These are phyloP conservation scores for Sutorius eximius DNA, from an alignment of 1,284 basidiomycete species.

Conservation along the genomic window DNA sequence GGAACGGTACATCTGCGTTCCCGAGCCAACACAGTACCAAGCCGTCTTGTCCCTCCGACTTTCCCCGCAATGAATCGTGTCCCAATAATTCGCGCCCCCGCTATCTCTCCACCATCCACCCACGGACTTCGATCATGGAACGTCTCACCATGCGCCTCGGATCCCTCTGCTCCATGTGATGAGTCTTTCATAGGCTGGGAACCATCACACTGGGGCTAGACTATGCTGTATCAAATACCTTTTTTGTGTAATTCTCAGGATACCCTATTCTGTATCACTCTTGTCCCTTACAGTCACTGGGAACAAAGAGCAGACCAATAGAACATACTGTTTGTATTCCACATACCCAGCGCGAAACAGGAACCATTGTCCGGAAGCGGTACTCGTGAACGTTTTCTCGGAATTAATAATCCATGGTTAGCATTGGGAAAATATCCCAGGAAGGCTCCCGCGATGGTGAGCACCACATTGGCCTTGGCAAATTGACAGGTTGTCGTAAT, in stretches of 20 bases:
- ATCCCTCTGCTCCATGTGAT: constrained; percentile 35
- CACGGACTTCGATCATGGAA: constrained; percentile 36
- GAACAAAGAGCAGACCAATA: not conserved
- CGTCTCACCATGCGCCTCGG: constrained; percentile 21
- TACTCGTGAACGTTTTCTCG: not conserved
- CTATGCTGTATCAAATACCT: not conserved
- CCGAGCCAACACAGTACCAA: constrained; percentile 13
- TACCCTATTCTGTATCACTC: constrained; percentile 2
- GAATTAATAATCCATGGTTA: not conserved
- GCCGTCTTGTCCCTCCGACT: not conserved
- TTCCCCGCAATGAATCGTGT: constrained; percentile 14
- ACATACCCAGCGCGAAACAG: not conserved
- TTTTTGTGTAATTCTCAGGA: not conserved
- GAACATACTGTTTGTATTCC: constrained; percentile 2
- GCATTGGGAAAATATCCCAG: not conserved
- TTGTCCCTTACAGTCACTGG: not conserved
- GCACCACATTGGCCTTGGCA: not conserved
- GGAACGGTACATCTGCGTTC: constrained; percentile 11
- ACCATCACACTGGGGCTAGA: constrained; percentile 33
- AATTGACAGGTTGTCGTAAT: not conserved
- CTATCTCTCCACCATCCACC: constrained; percentile 31
- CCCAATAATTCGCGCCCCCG: constrained; percentile 7
- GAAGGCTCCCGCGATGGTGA: not conserved
- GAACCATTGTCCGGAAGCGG: not conserved
- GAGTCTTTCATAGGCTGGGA: constrained; percentile 51